Percentiles rank a stretch among this genome's conserved stretches.
phyloP scores from a whole-genome alignment of 129 eudicot genomes.

The Escallonia herrerae region DNA sequence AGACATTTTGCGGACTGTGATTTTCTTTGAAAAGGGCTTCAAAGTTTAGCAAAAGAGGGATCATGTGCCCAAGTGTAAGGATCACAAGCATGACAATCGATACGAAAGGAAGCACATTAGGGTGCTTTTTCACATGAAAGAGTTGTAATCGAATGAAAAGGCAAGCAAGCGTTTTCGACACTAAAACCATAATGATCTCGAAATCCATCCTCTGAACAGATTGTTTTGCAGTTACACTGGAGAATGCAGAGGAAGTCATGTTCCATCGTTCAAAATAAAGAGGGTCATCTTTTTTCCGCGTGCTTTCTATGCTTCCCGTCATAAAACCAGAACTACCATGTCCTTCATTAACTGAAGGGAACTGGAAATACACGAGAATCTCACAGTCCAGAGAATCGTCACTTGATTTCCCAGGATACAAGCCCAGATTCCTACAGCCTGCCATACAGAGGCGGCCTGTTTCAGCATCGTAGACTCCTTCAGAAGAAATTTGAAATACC shows the following conservation, averaged over 20 bases:
- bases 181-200: constrained; percentile 65
- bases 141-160: constrained; percentile 41
- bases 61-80: constrained; percentile 59
- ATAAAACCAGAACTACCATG: constrained; percentile 4
- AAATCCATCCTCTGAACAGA: constrained; percentile 70
- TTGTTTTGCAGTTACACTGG: constrained; percentile 11
- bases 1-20: constrained; percentile 16
- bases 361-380: constrained; percentile 38
- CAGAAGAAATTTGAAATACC: constrained; percentile 38
- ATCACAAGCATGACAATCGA: constrained; percentile 63
- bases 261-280: constrained; percentile 44
- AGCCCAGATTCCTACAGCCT: constrained; percentile 51
- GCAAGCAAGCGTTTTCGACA: constrained; percentile 57
- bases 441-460: constrained; percentile 62
- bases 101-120: constrained; percentile 28
- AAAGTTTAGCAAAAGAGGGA: constrained; percentile 66
- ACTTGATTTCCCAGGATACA: neutral
- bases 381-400: constrained; percentile 50
- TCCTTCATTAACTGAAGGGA: constrained; percentile 27
- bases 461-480: constrained; percentile 60
- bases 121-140: constrained; percentile 41
- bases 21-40: constrained; percentile 44
- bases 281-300: constrained; percentile 29
- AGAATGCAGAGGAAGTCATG: constrained; percentile 20
- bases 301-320: constrained; percentile 63